A percentile compares a stretch with the other conserved stretches of the same genome.
Conservation (phyloP, 2,329 filamentous ascomycete genomes). For the Cladobotryum protrusum region DNA sequence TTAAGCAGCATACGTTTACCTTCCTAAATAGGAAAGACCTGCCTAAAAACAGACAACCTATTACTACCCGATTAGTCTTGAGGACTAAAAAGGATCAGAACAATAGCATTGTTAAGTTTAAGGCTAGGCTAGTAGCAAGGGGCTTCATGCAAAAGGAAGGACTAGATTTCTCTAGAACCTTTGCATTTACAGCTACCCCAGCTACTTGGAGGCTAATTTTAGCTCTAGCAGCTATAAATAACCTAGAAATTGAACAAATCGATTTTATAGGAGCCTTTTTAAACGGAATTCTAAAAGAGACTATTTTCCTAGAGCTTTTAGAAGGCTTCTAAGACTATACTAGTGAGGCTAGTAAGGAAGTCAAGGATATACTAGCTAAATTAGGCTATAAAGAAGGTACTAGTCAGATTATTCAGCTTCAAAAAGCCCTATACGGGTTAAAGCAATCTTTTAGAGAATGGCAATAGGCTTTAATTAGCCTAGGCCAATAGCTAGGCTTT, state of each 20-base stretch:
- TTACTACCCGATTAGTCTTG: background rate
- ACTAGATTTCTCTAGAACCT: background rate
- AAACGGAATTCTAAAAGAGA: background rate
- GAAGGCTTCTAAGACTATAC: constrained; percentile 4
- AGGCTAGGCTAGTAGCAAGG: background rate
- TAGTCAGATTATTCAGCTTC: background rate
- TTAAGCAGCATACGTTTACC: background rate
- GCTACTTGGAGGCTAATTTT: background rate
- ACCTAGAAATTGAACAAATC: background rate
- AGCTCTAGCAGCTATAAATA: background rate
- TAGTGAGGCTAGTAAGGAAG: background rate
- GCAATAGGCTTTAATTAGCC: constrained; percentile 2
- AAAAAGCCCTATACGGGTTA: background rate
- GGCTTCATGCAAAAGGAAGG: background rate
- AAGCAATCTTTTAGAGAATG: background rate
- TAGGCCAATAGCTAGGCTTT: background rate
- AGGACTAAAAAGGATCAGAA: background rate
- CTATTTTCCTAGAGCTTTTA: constrained; percentile 4
- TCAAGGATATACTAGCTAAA: background rate
- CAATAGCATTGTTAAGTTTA: background rate
- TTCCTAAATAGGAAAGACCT: background rate
- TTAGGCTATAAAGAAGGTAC: background rate
- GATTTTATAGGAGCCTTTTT: background rate
- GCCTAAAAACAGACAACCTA: background rate
- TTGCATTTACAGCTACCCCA: background rate